Evolutionary conservation across 805 yeast species (phyloP).

Genomic region (Yamadazyma laniorum): DNA sequence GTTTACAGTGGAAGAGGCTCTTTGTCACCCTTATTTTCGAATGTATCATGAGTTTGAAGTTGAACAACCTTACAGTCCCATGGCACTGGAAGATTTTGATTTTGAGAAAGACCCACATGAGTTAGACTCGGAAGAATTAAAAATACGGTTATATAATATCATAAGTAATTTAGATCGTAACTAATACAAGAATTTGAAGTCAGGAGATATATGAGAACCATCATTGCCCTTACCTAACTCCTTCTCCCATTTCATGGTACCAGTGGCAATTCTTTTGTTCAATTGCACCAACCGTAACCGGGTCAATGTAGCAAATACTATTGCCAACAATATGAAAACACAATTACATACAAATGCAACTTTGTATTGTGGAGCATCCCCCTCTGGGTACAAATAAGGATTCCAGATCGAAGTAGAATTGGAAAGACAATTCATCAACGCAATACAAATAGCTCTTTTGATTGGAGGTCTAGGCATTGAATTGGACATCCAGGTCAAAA

Average conservation of each 20-base stretch:
- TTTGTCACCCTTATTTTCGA: constrained; percentile 81
- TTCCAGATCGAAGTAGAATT: constrained; percentile 59
- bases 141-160: constrained; percentile 2
- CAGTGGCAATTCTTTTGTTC: constrained; percentile 42
- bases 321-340: constrained; percentile 44
- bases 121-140: constrained; percentile 4
- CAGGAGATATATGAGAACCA: constrained; percentile 41
- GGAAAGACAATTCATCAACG: constrained; percentile 54
- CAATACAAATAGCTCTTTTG: constrained; percentile 57
- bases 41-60: constrained; percentile 63
- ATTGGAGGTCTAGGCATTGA: constrained; percentile 57
- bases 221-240: constrained; percentile 49
- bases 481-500: constrained; percentile 55
- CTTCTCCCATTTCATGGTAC: constrained; percentile 49
- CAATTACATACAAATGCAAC: constrained; percentile 49
- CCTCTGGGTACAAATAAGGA: constrained; percentile 47
- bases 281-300: constrained; percentile 36
- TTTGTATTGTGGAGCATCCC: constrained; percentile 46
- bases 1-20: constrained; percentile 84
- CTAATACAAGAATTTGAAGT: constrained; percentile 41
- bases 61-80: constrained; percentile 27
- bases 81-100: constrained; percentile 25
- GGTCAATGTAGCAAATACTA: constrained; percentile 36
- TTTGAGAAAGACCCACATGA: constrained; percentile 23
- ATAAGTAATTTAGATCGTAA: constrained; percentile 2